Evolutionary conservation across 2,329 filamentous ascomycete genomes (phyloP).

Genomic region (Exophiala viscosa): DNA sequence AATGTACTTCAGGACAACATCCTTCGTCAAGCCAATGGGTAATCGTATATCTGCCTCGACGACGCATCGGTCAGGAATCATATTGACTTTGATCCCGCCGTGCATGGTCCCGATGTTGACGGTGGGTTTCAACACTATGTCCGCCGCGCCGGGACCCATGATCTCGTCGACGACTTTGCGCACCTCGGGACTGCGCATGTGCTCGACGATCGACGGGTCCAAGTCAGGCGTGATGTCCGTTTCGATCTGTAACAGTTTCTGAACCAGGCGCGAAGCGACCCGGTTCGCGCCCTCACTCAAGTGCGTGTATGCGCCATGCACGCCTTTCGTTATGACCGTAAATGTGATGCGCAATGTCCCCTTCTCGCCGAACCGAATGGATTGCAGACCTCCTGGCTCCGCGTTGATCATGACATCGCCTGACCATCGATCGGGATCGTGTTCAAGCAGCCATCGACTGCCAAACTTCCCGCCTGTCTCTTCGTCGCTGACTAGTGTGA

Average conservation of each 20-base stretch:
- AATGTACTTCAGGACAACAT: slow-evolving; percentile 32
- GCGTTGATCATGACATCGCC: slow-evolving; percentile 40
- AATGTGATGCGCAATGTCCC: slow-evolving; percentile 41
- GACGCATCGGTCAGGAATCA: slow-evolving; percentile 38
- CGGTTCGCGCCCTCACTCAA: slow-evolving; percentile 38
- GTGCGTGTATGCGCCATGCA: slow-evolving; percentile 42
- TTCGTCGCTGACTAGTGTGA: slow-evolving; percentile 40
- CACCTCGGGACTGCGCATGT: slow-evolving; percentile 33
- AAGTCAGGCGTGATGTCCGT: slow-evolving; percentile 32
- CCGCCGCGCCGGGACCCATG: slow-evolving; percentile 37
- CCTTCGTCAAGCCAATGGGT: slow-evolving; percentile 36
- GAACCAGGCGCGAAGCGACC: slow-evolving; percentile 34
- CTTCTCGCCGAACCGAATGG: slow-evolving; percentile 43
- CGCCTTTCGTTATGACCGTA: slow-evolving; percentile 32
- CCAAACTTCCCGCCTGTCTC: slow-evolving; percentile 41
- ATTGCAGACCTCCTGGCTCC: slow-evolving; percentile 39
- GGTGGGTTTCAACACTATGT: slow-evolving; percentile 35
- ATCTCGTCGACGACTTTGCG: slow-evolving; percentile 33
- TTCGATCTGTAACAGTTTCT: slow-evolving; percentile 29
- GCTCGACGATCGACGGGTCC: slow-evolving; percentile 29
- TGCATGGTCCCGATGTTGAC: slow-evolving; percentile 42
- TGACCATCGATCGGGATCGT: slow-evolving; percentile 32
- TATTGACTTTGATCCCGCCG: slow-evolving; percentile 43
- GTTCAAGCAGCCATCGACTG: slow-evolving; percentile 36
- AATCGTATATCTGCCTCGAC: slow-evolving; percentile 43